phyloP scores from a whole-genome alignment of 202 grass and related monocot species.

The Eragrostis tef region DNA sequence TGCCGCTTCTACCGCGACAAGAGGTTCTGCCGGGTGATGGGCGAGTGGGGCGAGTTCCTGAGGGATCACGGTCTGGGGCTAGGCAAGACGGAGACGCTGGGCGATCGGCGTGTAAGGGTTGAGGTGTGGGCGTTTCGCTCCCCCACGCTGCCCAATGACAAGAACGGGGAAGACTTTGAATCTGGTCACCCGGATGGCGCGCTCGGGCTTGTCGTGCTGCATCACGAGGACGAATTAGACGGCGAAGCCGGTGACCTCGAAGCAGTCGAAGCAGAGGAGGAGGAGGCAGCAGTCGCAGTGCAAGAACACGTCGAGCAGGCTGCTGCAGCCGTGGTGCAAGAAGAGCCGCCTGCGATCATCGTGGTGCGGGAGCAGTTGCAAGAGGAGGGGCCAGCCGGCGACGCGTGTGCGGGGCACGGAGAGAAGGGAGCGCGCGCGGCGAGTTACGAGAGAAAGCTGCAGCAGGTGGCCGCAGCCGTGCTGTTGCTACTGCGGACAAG shows the following conservation, averaged over 20 bases:
- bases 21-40: not conserved
- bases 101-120: not conserved
- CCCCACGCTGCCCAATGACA: not conserved
- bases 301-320: not conserved
- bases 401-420: not conserved
- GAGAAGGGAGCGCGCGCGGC: not conserved
- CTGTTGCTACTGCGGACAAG: not conserved
- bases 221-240: not conserved
- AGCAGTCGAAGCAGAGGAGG: no score
- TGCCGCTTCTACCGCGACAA: not conserved
- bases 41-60: not conserved
- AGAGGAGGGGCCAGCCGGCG: no score
- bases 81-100: not conserved
- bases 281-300: no score
- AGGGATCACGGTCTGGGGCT: not conserved
- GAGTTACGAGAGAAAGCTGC: not conserved
- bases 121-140: slow-evolving; percentile 28
- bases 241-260: no score
- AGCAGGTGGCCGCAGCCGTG: not conserved
- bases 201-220: slow-evolving; percentile 17
- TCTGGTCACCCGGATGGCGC: slow-evolving; percentile 1
- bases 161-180: no score
- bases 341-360: not conserved
- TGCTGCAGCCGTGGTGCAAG: not conserved
- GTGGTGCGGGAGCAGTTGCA: no score